phyloP scores from a whole-genome alignment of 768 basidiomycete species.

The Galerina sulciceps region DNA sequence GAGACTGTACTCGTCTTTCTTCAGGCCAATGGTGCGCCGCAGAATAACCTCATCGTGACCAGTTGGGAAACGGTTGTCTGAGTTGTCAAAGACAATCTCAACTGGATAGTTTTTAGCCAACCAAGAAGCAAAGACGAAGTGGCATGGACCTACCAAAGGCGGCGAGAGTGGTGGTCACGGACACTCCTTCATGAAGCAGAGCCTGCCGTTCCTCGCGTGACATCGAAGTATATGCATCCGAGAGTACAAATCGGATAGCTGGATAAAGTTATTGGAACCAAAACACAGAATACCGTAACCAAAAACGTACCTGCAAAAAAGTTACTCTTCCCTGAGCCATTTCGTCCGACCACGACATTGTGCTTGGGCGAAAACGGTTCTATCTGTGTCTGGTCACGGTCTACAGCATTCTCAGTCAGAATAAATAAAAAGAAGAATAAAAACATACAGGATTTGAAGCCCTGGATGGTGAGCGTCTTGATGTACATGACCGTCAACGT shows the following conservation, averaged over 20 bases:
- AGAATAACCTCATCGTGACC: conserved; percentile 86
- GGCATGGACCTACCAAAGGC: conserved; percentile 70
- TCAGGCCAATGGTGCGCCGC: conserved; percentile 92
- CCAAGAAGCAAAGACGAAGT: neutral
- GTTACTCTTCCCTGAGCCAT: conserved; percentile 98
- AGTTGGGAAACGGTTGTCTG: conserved; percentile 93
- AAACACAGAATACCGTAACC: neutral
- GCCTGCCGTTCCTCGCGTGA: conserved; percentile 90
- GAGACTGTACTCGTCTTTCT: conserved; percentile 98
- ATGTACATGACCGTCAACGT: conserved; percentile 62
- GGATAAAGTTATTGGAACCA: neutral
- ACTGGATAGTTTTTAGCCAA: conserved; percentile 40
- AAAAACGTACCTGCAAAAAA: conserved; percentile 87
- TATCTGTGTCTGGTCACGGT: conserved; percentile 88
- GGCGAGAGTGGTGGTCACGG: conserved; percentile 84
- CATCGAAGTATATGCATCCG: conserved; percentile 97
- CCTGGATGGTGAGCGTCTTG: conserved; percentile 89
- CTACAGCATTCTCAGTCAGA: conserved; percentile 36
- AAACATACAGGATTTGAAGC: conserved; percentile 95
- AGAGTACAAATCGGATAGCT: conserved; percentile 98
- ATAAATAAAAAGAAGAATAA: neutral
- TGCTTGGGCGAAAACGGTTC: conserved; percentile 94
- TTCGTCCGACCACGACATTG: conserved; percentile 96
- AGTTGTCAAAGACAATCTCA: conserved; percentile 96
- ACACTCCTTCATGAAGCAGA: conserved; percentile 93